These are phyloP conservation scores for Anisogramma anomala DNA, from an alignment of 2,329 filamentous ascomycete species.

Conservation along the genomic window DNA sequence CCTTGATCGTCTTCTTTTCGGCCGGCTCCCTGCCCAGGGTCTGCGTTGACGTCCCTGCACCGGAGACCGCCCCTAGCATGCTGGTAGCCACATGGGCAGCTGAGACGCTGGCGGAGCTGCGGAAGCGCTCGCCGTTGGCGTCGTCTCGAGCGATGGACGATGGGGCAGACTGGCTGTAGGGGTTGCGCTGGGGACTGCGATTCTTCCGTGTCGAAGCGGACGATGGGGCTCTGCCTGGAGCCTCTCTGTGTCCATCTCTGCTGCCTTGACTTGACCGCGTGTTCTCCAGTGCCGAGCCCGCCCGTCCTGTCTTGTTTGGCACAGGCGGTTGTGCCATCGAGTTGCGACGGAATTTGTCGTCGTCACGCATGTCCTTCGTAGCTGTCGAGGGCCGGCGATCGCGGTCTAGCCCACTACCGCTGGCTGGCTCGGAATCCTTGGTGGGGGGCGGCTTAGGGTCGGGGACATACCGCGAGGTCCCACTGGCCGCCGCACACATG, in stretches of 20 bases:
- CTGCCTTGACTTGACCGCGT: not conserved
- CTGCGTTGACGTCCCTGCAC: not conserved
- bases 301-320: constrained; percentile 5
- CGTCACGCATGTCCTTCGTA: constrained; percentile 1
- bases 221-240: not conserved
- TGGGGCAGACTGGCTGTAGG: constrained; percentile 10
- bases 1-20: not conserved
- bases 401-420: not conserved
- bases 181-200: constrained; percentile 12
- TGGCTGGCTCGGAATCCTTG: constrained; percentile 4
- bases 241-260: constrained; percentile 1
- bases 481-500: not conserved
- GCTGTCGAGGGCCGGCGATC: constrained; percentile 3
- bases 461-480: constrained; percentile 9
- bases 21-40: not conserved
- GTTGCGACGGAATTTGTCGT: constrained; percentile 4
- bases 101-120: constrained; percentile 1
- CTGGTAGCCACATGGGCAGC: constrained; percentile 3
- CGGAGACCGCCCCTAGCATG: not conserved
- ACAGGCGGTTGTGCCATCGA: constrained; percentile 4
- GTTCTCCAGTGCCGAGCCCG: constrained; percentile 6
- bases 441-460: not conserved
- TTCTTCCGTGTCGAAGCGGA: constrained; percentile 8
- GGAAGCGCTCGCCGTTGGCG: not conserved
- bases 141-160: constrained; percentile 6